Percentiles rank a stretch among this genome's conserved stretches.
These are phyloP conservation scores for Cladorrhinum sp. DNA, from an alignment of 2,329 filamentous ascomycete species.

Conservation along the genomic window DNA sequence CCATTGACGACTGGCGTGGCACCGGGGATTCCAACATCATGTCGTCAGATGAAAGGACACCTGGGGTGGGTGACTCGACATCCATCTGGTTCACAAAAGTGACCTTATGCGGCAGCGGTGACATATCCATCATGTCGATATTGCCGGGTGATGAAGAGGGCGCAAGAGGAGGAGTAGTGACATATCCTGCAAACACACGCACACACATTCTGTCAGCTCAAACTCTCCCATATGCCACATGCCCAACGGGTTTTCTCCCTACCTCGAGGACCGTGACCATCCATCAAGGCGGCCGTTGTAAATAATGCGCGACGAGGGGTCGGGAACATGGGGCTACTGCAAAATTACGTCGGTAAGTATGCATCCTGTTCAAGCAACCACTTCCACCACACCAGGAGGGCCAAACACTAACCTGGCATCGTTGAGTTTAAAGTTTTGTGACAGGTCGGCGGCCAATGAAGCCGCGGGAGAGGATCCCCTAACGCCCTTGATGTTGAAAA, in stretches of 20 bases:
- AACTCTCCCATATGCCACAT: slow-evolving; percentile 2
- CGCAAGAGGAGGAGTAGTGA: slow-evolving; percentile 79
- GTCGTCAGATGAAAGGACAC: slow-evolving; percentile 45
- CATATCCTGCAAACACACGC: slow-evolving; percentile 53
- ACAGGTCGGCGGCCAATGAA: slow-evolving; percentile 88
- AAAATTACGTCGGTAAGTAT: slow-evolving; percentile 21
- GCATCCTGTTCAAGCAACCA: not conserved
- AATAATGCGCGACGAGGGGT: slow-evolving; percentile 85
- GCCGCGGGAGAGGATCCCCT: slow-evolving; percentile 86
- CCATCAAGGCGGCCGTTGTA: slow-evolving; percentile 67
- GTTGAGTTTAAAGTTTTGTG: slow-evolving; percentile 91
- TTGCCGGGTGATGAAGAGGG: slow-evolving; percentile 74
- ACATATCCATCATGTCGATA: slow-evolving; percentile 87
- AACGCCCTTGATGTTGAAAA: slow-evolving; percentile 76
- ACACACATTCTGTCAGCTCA: slow-evolving; percentile 23
- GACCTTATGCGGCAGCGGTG: slow-evolving; percentile 84
- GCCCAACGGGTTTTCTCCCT: slow-evolving; percentile 34
- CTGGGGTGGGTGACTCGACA: slow-evolving; percentile 69
- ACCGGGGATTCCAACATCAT: slow-evolving; percentile 58
- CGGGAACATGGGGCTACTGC: slow-evolving; percentile 69
- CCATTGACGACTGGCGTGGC: slow-evolving; percentile 46
- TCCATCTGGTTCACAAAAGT: slow-evolving; percentile 65
- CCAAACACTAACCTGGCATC: slow-evolving; percentile 66
- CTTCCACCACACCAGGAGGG: not conserved
- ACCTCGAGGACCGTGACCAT: slow-evolving; percentile 56